Evolutionary conservation across 176 grass and related monocot species (phyloP), one percentile per base, ranked within the genome.

Genomic region (Thalia dealbata): DNA sequence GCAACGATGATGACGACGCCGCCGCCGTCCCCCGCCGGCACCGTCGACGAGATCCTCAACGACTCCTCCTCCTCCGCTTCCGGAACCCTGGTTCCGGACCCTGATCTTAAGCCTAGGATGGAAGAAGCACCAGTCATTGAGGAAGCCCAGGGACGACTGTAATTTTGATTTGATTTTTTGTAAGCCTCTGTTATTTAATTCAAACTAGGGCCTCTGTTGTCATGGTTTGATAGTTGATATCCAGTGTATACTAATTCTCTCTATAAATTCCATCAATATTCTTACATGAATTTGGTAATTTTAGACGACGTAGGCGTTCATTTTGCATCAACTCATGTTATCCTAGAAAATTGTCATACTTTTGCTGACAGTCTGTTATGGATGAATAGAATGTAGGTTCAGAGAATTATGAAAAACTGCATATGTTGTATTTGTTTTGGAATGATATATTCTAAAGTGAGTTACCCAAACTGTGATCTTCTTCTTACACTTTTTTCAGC

Each of bases 1-100:
- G 79, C 64, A 82, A 82, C 7, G 84, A 73, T 24, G 85, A 80
- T 69, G 85, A 79, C 45, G 82, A 84, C 14, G 22, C 14, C 50
- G 67, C 16, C 69, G 67, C 59, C 55, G n/a, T n/a, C n/a, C n/a
- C n/a, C n/a, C n/a, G n/a, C n/a, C n/a, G n/a, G n/a, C n/a, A n/a
- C n/a, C n/a, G n/a, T n/a, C n/a, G n/a, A n/a, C n/a, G n/a, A n/a
- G n/a, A n/a, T n/a, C n/a, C n/a, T n/a, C n/a, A 79, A 82, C 23
- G 87, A 83, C 21, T 24, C 86, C 9, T 84, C 84, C 11, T 66
- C 63, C 10, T 12, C 24, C 42, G 18, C 10, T 9, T 43, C 63
- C 41, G 80, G 15, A 54, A 6, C 18, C 60, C 27, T 10, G 22
- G 14, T 16, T 61, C 70, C 51, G 66, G 48, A 32, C 23, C 70